These are phyloP conservation scores for Chlamydomonas reinhardtii DNA, from an alignment of 163 green algal genomes.

Conservation along the genomic window DNA sequence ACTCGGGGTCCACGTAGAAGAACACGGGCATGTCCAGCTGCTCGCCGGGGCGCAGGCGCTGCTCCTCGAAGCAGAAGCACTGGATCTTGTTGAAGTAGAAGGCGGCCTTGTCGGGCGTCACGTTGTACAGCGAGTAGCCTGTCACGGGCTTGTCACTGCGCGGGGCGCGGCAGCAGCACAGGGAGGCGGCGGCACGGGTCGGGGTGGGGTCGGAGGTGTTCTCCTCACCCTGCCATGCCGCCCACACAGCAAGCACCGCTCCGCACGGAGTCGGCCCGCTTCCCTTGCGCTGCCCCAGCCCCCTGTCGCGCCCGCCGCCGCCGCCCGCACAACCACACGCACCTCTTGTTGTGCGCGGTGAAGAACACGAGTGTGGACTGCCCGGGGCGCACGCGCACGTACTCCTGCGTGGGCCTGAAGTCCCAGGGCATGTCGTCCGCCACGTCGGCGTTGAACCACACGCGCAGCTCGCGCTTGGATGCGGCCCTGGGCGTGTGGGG, in stretches of 20 bases:
- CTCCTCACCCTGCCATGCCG: too few species aligned
- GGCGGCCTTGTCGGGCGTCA: slow-evolving; percentile 86
- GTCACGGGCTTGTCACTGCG: slow-evolving; percentile 90
- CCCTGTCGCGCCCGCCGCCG: too few species aligned
- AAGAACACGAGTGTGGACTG: slow-evolving; percentile 98
- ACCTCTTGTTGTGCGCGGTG: slow-evolving; percentile 90
- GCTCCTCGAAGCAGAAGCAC: slow-evolving; percentile 99
- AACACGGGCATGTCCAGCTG: slow-evolving; percentile 96
- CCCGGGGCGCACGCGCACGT: slow-evolving; percentile 79
- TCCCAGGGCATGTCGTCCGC: slow-evolving; percentile 93
- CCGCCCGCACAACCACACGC: too few species aligned
- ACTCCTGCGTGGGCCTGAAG: slow-evolving; percentile 85
- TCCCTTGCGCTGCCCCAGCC: too few species aligned
- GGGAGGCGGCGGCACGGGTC: too few species aligned
- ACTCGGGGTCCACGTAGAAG: slow-evolving; percentile 98
- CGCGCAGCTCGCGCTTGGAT: slow-evolving; percentile 81
- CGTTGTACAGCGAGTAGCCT: slow-evolving; percentile 98
- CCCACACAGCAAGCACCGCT: too few species aligned
- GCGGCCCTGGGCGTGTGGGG: slow-evolving; percentile 51
- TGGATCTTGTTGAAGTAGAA: slow-evolving; percentile 99
- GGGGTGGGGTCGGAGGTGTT: too few species aligned
- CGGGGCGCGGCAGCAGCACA: not conserved
- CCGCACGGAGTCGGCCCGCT: too few species aligned
- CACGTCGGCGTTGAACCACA: slow-evolving; percentile 96
- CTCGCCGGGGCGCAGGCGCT: slow-evolving; percentile 81